Evolutionary conservation across 2,329 filamentous ascomycete species (phyloP).

Genomic region (Ophiostoma quercus): DNA sequence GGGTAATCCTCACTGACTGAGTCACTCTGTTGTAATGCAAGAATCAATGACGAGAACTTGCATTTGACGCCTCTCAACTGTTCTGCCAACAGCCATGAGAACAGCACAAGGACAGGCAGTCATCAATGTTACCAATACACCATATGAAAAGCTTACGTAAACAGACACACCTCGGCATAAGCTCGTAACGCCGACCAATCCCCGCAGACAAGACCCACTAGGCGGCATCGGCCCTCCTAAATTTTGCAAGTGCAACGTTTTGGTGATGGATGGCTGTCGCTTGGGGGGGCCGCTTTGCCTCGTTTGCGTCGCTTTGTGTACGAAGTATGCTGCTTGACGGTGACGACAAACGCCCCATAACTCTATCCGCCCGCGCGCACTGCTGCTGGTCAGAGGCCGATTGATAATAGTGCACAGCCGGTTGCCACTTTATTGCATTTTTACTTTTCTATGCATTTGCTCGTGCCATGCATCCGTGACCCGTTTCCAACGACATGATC

Average conservation of each 20-base stretch:
- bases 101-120: neutral
- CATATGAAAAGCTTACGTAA: neutral
- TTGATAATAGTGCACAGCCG: neutral
- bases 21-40: neutral
- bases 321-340: neutral
- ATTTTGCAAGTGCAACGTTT: conserved; percentile 12
- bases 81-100: neutral
- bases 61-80: neutral
- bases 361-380: neutral
- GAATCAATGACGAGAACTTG: neutral
- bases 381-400: neutral
- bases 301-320: neutral
- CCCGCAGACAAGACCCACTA: conserved; percentile 8
- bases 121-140: neutral
- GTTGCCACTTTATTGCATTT: conserved; percentile 3
- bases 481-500: neutral
- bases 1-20: conserved; percentile 1
- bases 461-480: neutral
- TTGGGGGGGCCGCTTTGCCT: neutral
- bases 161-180: conserved; percentile 5
- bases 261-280: neutral
- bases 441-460: neutral
- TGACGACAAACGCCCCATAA: conserved; percentile 14
- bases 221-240: conserved; percentile 9
- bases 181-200: conserved; percentile 1